A percentile compares a stretch with the other conserved stretches of the same genome.
These are phyloP conservation scores for Penicillium psychrofluorescens DNA, from an alignment of 495 filamentous ascomycete genomes.

Conservation along the genomic window DNA sequence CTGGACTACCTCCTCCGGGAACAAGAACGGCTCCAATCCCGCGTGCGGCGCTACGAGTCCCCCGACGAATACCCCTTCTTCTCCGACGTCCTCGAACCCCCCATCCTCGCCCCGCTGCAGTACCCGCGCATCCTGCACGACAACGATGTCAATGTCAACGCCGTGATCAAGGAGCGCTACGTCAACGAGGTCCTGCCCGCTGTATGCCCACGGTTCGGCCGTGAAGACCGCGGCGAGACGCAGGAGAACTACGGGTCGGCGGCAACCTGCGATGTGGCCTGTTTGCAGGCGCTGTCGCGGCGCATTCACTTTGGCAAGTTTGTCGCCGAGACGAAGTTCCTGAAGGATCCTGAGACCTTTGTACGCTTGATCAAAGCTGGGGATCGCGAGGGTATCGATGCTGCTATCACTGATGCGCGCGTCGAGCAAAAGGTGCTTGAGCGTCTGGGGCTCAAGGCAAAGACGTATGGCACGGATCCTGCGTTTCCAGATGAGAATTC, in stretches of 20 bases:
- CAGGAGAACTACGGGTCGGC: slow-evolving; percentile 94
- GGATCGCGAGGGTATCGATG: slow-evolving; percentile 75
- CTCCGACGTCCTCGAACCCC: slow-evolving; percentile 67
- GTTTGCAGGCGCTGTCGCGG: slow-evolving; percentile 83
- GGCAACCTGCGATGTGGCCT: slow-evolving; percentile 84
- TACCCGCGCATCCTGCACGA: slow-evolving; percentile 90
- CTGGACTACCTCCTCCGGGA: slow-evolving; percentile 89
- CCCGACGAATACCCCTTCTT: slow-evolving; percentile 99
- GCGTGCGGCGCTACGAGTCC: slow-evolving; percentile 88
- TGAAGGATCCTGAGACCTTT: slow-evolving; percentile 70
- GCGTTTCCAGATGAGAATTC: slow-evolving; percentile 47
- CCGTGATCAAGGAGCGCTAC: slow-evolving; percentile 78
- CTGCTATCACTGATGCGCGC: slow-evolving; percentile 79
- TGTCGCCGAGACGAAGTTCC: slow-evolving; percentile 97
- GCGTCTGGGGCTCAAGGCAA: slow-evolving; percentile 81
- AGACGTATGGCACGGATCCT: slow-evolving; percentile 92
- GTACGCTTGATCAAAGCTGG: slow-evolving; percentile 69
- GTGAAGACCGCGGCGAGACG: slow-evolving; percentile 72
- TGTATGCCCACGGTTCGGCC: slow-evolving; percentile 64
- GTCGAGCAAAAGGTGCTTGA: slow-evolving; percentile 93
- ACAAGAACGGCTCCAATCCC: slow-evolving; percentile 86
- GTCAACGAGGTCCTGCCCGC: slow-evolving; percentile 73
- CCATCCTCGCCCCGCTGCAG: slow-evolving; percentile 77
- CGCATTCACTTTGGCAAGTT: slow-evolving; percentile 98
- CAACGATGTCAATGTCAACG: slow-evolving; percentile 89